These are phyloP conservation scores for Neospora caninum DNA, from an alignment of 169 alveolate species.

Conservation along the genomic window DNA sequence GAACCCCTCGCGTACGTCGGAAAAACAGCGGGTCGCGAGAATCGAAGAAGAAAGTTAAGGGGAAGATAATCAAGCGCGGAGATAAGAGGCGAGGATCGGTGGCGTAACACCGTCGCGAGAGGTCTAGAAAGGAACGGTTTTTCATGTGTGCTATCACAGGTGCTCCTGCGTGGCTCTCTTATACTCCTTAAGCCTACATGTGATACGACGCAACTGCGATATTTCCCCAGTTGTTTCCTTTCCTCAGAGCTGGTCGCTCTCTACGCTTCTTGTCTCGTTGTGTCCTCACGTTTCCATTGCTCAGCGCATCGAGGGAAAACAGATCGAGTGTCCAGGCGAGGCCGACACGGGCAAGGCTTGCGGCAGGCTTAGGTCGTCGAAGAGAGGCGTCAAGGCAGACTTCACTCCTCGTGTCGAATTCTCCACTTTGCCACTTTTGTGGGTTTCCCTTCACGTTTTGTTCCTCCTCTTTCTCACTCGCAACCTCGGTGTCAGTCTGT, in stretches of 20 bases:
- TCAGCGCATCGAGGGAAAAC: constrained; percentile 42
- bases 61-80: not conserved
- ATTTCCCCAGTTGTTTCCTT: too few relatives aligned
- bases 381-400: constrained; percentile 19
- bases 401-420: not conserved
- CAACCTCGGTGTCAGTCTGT: not conserved
- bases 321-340: constrained; percentile 53
- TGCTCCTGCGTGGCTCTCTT: too few relatives aligned
- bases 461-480: not conserved
- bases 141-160: too few relatives aligned
- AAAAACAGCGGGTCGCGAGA: too few relatives aligned
- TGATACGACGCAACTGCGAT: too few relatives aligned
- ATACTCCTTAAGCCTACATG: too few relatives aligned
- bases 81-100: too few relatives aligned
- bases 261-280: too few relatives aligned
- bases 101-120: too few relatives aligned
- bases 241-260: too few relatives aligned
- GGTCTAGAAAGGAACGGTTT: too few relatives aligned
- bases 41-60: not conserved
- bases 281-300: constrained; percentile 18
- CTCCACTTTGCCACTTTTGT: not conserved
- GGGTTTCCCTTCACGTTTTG: not conserved
- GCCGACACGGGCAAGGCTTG: constrained; percentile 18
- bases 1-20: too few relatives aligned
- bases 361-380: constrained; percentile 9